phyloP scores from a whole-genome alignment of 768 basidiomycete species.

The Lactarius deliciosus region DNA sequence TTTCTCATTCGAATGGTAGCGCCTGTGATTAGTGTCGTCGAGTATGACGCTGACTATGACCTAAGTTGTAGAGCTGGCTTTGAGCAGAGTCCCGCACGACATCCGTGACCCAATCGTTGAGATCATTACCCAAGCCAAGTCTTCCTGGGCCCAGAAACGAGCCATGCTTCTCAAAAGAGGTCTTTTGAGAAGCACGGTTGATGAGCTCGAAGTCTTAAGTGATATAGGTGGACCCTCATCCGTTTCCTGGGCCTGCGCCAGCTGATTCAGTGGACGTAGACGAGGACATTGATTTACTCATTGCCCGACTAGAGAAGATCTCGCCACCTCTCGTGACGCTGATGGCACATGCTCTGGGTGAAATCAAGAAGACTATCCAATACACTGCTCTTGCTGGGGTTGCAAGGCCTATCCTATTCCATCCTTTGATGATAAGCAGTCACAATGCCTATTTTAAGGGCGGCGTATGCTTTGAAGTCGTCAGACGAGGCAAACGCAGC shows the following conservation, averaged over 20 bases:
- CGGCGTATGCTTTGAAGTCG: conserved; percentile 75
- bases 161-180: conserved; percentile 68
- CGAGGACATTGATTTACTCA: conserved; percentile 58
- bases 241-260: background rate
- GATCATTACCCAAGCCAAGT: conserved; percentile 64
- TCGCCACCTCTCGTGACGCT: conserved; percentile 52
- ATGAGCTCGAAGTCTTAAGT: conserved; percentile 70
- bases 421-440: conserved; percentile 70
- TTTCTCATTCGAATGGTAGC: conserved; percentile 77
- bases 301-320: conserved; percentile 57
- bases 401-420: conserved; percentile 59
- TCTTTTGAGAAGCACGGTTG: conserved; percentile 60
- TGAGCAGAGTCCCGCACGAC: conserved; percentile 60
- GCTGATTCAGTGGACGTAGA: conserved; percentile 40
- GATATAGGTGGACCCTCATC: conserved; percentile 49
- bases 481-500: conserved; percentile 58
- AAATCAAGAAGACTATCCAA: conserved; percentile 62
- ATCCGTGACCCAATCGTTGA: conserved; percentile 59
- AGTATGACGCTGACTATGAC: conserved; percentile 6
- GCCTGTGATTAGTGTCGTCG: conserved; percentile 21
- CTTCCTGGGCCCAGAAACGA: conserved; percentile 65
- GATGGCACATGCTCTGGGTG: conserved; percentile 53
- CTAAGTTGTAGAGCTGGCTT: conserved; percentile 63
- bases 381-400: conserved; percentile 64
- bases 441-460: conserved; percentile 67